Evolutionary conservation across 148 eudicot species (phyloP).

Genomic region (Dysphania ambrosioides): DNA sequence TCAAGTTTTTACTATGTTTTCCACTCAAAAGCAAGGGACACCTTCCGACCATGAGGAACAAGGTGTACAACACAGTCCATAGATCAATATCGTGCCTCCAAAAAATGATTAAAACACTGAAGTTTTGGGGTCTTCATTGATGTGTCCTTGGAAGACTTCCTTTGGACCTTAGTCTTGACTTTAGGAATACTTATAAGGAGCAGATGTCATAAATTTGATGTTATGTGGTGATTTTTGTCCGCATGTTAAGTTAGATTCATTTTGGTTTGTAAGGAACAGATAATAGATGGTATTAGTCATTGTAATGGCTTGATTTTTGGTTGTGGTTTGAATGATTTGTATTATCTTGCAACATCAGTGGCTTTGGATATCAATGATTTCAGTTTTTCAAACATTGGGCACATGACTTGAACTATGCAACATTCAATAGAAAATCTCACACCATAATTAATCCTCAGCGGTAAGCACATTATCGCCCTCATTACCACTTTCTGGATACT

Average conservation of each 20-base stretch:
- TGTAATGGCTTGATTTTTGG: neutral
- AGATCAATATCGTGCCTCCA: neutral
- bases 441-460: neutral
- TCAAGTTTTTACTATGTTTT: conserved; percentile 61
- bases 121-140: conserved; percentile 6
- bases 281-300: neutral
- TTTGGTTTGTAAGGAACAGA: conserved; percentile 8
- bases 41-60: conserved; percentile 39
- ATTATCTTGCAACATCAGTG: neutral
- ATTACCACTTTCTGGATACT: too few relatives aligned
- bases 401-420: neutral
- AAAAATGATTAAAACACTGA: neutral
- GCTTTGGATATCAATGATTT: neutral
- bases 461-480: neutral
- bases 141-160: neutral
- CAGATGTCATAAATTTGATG: conserved; percentile 3
- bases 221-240: neutral
- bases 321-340: neutral
- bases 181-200: conserved; percentile 9
- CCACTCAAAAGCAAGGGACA: conserved; percentile 53
- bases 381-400: neutral
- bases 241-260: conserved; percentile 11
- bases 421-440: neutral
- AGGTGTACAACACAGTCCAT: neutral
- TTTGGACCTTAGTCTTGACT: neutral